These are phyloP conservation scores for Samsoniella hepiali DNA, from an alignment of 2,329 filamentous ascomycete species.

Conservation along the genomic window DNA sequence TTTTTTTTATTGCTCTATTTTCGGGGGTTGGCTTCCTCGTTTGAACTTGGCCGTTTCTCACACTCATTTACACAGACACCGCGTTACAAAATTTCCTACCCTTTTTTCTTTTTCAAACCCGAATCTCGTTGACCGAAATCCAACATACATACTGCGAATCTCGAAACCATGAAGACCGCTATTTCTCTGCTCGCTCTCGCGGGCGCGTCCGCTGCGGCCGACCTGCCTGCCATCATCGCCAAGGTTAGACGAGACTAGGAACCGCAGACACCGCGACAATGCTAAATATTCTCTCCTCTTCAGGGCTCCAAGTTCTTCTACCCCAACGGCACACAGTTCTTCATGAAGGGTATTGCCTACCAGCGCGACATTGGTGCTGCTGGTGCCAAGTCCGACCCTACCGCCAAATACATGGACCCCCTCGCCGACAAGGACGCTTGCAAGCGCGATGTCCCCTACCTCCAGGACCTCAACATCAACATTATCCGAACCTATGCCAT, in stretches of 20 bases:
- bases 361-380: constrained; percentile 71
- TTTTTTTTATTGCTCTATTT: constrained; percentile 15
- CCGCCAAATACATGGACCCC: constrained; percentile 70
- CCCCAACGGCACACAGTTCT: constrained; percentile 65
- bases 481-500: constrained; percentile 93
- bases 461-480: constrained; percentile 80
- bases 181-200: constrained; percentile 39
- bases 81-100: constrained; percentile 13
- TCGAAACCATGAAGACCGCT: constrained; percentile 20
- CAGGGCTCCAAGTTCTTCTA: constrained; percentile 87
- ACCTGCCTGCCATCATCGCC: constrained; percentile 60
- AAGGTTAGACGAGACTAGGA: constrained; percentile 49
- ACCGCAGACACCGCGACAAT: constrained; percentile 1
- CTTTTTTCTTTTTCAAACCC: constrained; percentile 5
- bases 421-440: constrained; percentile 70
- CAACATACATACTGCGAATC: constrained; percentile 13
- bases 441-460: constrained; percentile 79
- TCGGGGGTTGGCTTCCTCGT: constrained; percentile 18
- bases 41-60: constrained; percentile 17
- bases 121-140: constrained; percentile 2
- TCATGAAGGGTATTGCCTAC: constrained; percentile 92
- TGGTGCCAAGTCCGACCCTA: constrained; percentile 42
- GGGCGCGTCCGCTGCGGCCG: constrained; percentile 40
- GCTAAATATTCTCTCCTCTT: constrained; percentile 19
- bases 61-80: constrained; percentile 17